phyloP scores from a whole-genome alignment of 2,329 filamentous ascomycete genomes.

The Ophiostoma perfectum region DNA sequence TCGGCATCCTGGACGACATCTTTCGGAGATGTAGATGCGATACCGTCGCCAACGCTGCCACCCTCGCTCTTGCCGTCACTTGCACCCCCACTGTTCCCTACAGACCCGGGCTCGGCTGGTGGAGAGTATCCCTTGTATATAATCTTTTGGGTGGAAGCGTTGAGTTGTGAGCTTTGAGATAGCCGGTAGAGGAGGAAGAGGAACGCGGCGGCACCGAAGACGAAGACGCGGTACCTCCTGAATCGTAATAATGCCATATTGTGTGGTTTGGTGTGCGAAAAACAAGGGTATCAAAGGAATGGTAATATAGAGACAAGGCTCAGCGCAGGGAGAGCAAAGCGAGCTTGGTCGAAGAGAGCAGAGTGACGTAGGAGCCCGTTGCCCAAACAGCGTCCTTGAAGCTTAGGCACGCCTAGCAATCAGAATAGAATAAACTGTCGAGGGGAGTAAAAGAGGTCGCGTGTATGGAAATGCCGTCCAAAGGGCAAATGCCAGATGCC shows the following conservation, averaged over 20 bases:
- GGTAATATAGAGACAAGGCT: neutral
- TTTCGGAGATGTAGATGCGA: conserved; percentile 11
- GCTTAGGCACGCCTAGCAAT: too few species aligned
- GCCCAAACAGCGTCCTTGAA: neutral
- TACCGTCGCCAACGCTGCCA: neutral
- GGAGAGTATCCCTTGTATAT: conserved; percentile 25
- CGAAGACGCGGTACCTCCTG: conserved; percentile 57
- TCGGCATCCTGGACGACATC: conserved; percentile 15
- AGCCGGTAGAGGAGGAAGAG: conserved; percentile 51
- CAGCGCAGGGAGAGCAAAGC: neutral
- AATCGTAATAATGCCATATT: conserved; percentile 46
- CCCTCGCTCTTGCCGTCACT: too few species aligned
- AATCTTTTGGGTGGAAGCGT: conserved; percentile 23
- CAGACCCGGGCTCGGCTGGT: conserved; percentile 11
- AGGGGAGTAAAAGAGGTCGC: too few species aligned
- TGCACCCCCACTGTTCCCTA: neutral
- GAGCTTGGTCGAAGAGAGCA: neutral
- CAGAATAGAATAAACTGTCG: too few species aligned
- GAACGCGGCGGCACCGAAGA: conserved; percentile 50
- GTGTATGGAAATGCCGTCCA: neutral
- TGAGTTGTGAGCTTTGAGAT: conserved; percentile 38
- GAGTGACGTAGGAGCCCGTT: conserved; percentile 6
- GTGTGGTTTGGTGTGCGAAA: neutral
- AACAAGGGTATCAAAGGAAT: neutral
- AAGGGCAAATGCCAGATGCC: neutral